Base-by-base conservation (phyloP, 2,329 filamentous ascomycete genomes). In the Diaporthe citriasiana region DNA sequence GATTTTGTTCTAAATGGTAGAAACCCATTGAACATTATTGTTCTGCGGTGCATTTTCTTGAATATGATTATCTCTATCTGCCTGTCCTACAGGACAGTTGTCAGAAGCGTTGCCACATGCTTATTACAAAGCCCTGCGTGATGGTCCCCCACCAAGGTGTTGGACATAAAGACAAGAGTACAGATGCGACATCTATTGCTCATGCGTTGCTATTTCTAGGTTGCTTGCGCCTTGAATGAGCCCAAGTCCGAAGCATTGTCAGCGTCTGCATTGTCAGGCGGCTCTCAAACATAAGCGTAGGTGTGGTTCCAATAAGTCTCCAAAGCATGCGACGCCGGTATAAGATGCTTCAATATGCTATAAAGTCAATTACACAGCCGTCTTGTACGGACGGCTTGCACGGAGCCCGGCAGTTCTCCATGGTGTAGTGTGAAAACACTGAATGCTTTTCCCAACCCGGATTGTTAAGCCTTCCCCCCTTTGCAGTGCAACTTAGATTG, bases 371-470 rank as follows among this genome's bases (percentile, higher is more conserved):
- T 75, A 72, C 60, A 75, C 57, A 74, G 59, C 72, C 72, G 33
- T 35, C 65, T 45, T 33, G 60, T 66, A 30, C 19, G 45, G 68
- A 33, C 35, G 40, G 53, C 71, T 47, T 55, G 45, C 71, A 70
- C 10, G 53, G 56, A 66, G 68, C 56, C 27, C 19, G 38, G 63
- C 55, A 51, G 27, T 27, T 51, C 55, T 47, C 60, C 56, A 38
- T 70, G 59, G 35, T 72, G 59, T 50, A 74, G 53, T 63, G 60
- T 63, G 60, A 68, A 68, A 53, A 68, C 63, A 68, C 40, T 53
- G 47, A 35, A 75, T 75, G 74, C 74, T 75, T 75, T 73, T 71
- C 53, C 74, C 74, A 50, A 74, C 45, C 57, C 68, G 47, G 55
- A 74, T 60, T 40, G 60, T 47, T 74, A 65, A 74, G 68, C 53